Evolutionary conservation across 345 rosid genomes (phyloP), one percentile per base, ranked within the genome.

Genomic region (Barbarea vulgaris): DNA sequence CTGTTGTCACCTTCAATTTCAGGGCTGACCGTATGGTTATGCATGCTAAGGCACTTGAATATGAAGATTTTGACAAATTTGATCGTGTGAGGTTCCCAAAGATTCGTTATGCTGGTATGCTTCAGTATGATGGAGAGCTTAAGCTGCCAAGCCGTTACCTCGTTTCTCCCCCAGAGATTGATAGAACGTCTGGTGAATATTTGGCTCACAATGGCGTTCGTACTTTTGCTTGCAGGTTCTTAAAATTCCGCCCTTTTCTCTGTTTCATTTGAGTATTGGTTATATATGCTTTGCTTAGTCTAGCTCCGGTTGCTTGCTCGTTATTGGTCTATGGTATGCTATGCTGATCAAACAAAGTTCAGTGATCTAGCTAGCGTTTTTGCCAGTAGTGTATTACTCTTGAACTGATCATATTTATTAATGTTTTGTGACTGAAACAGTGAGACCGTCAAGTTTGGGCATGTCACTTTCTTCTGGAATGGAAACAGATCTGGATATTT

Each of bases 381-480:
- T 19, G 1, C 46, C 17, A 12, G 0, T 60, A 60, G 11, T n/a
- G 5, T 69, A 54, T 8, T 21, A 69, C 39, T n/a, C 42, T 41
- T 69, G 42, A 56, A 28, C 57, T 67, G 47, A 59, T 55, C 53
- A 15, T 55, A 12, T 36, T 9, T 58, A 1, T 55, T 3, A 54
- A 34, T 76, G 37, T 50, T n/a, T n/a, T n/a, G n/a, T n/a, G n/a
- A n/a, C n/a, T n/a, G n/a, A n/a, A n/a, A n/a, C n/a, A n/a, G n/a
- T n/a, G n/a, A n/a, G n/a, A n/a, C n/a, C n/a, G n/a, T n/a, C n/a
- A n/a, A n/a, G 80, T 92, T 95, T 81, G 98, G 97, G 11, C 98
- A 92, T 46, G 98, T 95, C 51, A 92, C 99, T 18, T 95, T 92
- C 85, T 95, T 95, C 84, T 92, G 99, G 99, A 95, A 95, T 59